Conservation (phyloP, 2,329 filamentous ascomycete genomes). For the Fusarium buxicola region DNA sequence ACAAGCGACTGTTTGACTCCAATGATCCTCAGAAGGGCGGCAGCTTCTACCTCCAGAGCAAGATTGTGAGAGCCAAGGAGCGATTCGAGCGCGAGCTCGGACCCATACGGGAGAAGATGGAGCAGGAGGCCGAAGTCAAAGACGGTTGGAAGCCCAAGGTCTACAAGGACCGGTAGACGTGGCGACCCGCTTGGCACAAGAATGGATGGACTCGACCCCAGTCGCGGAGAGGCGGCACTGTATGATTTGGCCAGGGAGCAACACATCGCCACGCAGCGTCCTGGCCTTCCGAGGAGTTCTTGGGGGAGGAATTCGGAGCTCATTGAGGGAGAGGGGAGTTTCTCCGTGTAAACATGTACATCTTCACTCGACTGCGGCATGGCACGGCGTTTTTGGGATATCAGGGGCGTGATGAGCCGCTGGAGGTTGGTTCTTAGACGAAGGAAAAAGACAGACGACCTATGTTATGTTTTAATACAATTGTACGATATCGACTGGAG, state of each 20-base stretch:
- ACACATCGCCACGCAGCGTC: neutral
- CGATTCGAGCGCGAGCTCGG: conserved; percentile 88
- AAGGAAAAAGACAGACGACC: conserved; percentile 47
- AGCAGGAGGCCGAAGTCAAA: conserved; percentile 80
- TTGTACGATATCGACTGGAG: conserved; percentile 45
- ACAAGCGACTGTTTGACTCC: conserved; percentile 93
- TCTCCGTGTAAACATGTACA: conserved; percentile 56
- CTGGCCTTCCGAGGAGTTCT: conserved; percentile 27
- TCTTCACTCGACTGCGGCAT: conserved; percentile 67
- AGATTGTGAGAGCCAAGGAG: conserved; percentile 90
- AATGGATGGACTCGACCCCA: neutral
- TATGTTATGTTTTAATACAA: conserved; percentile 47
- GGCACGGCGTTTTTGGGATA: conserved; percentile 61
- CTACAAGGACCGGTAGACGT: conserved; percentile 80
- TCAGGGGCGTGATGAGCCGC: conserved; percentile 46
- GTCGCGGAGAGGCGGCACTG: conserved; percentile 21
- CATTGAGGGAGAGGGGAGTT: conserved; percentile 23
- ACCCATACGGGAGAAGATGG: conserved; percentile 75
- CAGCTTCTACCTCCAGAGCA: conserved; percentile 98
- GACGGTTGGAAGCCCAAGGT: conserved; percentile 96
- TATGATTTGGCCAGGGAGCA: conserved; percentile 34
- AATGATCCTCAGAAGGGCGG: conserved; percentile 97
- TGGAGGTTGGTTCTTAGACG: conserved; percentile 49
- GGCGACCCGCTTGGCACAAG: neutral
- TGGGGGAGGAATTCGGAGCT: conserved; percentile 29